Conservation (phyloP, 202 grass and related monocot genomes). For the Dendrocalamus latiflorus region DNA sequence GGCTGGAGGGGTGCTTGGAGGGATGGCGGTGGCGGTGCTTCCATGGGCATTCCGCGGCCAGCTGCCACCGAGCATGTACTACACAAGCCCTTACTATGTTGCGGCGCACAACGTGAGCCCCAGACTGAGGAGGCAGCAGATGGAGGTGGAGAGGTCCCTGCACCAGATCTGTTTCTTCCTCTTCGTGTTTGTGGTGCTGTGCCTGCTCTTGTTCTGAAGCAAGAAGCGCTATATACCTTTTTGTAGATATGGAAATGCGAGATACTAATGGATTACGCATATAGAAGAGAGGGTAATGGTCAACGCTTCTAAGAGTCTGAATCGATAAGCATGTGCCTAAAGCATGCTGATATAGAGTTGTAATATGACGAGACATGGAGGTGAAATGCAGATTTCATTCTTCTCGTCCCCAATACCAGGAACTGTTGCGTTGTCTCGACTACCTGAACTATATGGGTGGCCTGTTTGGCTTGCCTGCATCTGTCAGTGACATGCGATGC, state of each 20-base stretch:
- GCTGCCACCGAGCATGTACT: constrained; percentile 39
- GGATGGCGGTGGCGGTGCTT: constrained; percentile 67
- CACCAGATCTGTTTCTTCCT: constrained; percentile 89
- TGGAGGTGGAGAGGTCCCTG: constrained; percentile 61
- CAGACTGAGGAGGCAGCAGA: constrained; percentile 51
- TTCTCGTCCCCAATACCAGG: not conserved
- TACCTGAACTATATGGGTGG: not conserved
- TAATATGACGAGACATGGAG: constrained; percentile 17
- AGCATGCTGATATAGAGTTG: constrained; percentile 50
- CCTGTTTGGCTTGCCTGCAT: not conserved
- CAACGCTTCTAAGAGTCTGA: not conserved
- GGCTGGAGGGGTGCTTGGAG: constrained; percentile 57
- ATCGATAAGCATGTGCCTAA: constrained; percentile 25
- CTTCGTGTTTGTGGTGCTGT: constrained; percentile 57
- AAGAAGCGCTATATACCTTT: not conserved
- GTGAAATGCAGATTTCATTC: constrained; percentile 22
- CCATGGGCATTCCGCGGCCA: constrained; percentile 53
- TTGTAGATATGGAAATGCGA: constrained; percentile 37
- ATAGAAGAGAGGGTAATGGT: constrained; percentile 26
- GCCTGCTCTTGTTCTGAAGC: constrained; percentile 76
- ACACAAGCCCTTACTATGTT: constrained; percentile 48
- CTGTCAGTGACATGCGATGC: not conserved
- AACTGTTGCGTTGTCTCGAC: not conserved
- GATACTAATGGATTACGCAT: constrained; percentile 5
- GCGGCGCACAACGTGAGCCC: constrained; percentile 3